Evolutionary conservation across 202 grass and related monocot genomes (phyloP).

Genomic region (Setaria italica): DNA sequence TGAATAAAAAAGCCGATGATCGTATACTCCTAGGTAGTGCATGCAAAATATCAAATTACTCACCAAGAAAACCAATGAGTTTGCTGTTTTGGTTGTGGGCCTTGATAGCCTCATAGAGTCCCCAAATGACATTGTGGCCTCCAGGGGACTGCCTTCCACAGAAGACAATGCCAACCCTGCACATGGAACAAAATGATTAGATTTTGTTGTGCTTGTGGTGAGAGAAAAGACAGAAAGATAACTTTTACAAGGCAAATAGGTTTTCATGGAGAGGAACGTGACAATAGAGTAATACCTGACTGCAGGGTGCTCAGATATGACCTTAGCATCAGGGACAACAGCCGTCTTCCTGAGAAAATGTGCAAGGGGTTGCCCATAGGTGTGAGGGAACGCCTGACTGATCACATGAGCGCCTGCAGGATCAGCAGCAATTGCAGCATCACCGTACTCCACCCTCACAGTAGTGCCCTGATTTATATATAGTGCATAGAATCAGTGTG

Average conservation of each 20-base stretch:
- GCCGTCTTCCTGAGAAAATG: slow-evolving; percentile 87
- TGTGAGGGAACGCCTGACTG: slow-evolving; percentile 78
- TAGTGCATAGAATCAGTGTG: background rate
- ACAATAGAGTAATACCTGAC: slow-evolving; percentile 62
- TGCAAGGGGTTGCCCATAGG: slow-evolving; percentile 83
- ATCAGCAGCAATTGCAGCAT: slow-evolving; percentile 79
- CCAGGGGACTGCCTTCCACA: slow-evolving; percentile 96
- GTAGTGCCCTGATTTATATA: slow-evolving; percentile 76
- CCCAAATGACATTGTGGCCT: slow-evolving; percentile 98
- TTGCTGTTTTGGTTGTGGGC: slow-evolving; percentile 85
- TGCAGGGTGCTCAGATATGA: slow-evolving; percentile 77
- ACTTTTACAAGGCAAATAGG: background rate
- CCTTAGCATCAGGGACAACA: slow-evolving; percentile 76
- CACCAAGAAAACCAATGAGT: slow-evolving; percentile 95
- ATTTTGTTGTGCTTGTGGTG: background rate
- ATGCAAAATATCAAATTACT: slow-evolving; percentile 26
- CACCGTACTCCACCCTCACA: slow-evolving; percentile 93
- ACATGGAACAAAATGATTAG: slow-evolving; percentile 33
- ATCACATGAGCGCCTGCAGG: slow-evolving; percentile 89
- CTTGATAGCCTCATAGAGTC: slow-evolving; percentile 91
- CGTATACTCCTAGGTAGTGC: background rate
- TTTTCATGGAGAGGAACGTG: background rate
- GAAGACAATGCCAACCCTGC: slow-evolving; percentile 95
- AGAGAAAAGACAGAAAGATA: background rate
- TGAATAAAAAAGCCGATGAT: background rate